These are phyloP conservation scores for Artomyces pyxidatus DNA, from an alignment of 768 basidiomycete genomes.

Conservation along the genomic window DNA sequence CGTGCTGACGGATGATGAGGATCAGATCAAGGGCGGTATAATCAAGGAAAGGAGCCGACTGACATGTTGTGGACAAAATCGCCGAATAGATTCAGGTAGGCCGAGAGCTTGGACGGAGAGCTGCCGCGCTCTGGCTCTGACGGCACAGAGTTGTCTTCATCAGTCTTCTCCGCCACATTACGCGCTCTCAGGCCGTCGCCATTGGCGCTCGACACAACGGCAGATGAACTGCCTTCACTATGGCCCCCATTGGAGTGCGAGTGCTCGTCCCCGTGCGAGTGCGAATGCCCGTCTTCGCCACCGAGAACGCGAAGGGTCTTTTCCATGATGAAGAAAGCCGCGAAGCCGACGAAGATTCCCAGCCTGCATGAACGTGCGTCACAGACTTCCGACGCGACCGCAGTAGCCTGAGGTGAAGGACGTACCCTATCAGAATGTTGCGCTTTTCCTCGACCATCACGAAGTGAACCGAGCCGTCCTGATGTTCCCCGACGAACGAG, in stretches of 20 bases:
- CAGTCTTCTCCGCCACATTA: slow-evolving; percentile 14
- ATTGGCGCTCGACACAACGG: slow-evolving; percentile 31
- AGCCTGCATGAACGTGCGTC: slow-evolving; percentile 36
- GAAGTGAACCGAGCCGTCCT: slow-evolving; percentile 62
- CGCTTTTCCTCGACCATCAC: slow-evolving; percentile 86
- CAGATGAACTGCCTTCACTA: slow-evolving; percentile 36
- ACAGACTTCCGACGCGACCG: not conserved
- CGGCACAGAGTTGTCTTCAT: slow-evolving; percentile 17
- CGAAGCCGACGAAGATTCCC: slow-evolving; percentile 80
- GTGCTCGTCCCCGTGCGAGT: slow-evolving; percentile 51
- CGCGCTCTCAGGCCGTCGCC: slow-evolving; percentile 39
- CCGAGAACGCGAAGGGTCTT: slow-evolving; percentile 81
- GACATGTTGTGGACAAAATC: slow-evolving; percentile 95
- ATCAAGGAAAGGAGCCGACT: slow-evolving; percentile 20
- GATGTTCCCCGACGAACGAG: slow-evolving; percentile 84
- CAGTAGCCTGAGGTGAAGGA: slow-evolving; percentile 9
- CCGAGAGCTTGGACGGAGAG: slow-evolving; percentile 76
- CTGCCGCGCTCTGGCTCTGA: slow-evolving; percentile 22
- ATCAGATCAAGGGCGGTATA: slow-evolving; percentile 11
- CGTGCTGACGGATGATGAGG: slow-evolving; percentile 42
- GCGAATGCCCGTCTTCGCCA: slow-evolving; percentile 49
- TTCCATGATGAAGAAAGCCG: slow-evolving; percentile 89
- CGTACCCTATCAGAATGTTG: slow-evolving; percentile 83
- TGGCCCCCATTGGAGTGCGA: slow-evolving; percentile 22
- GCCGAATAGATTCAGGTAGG: slow-evolving; percentile 88